Evolutionary conservation across 164 flowering plant genomes (phyloP).

Genomic region (Aristolochia contorta): DNA sequence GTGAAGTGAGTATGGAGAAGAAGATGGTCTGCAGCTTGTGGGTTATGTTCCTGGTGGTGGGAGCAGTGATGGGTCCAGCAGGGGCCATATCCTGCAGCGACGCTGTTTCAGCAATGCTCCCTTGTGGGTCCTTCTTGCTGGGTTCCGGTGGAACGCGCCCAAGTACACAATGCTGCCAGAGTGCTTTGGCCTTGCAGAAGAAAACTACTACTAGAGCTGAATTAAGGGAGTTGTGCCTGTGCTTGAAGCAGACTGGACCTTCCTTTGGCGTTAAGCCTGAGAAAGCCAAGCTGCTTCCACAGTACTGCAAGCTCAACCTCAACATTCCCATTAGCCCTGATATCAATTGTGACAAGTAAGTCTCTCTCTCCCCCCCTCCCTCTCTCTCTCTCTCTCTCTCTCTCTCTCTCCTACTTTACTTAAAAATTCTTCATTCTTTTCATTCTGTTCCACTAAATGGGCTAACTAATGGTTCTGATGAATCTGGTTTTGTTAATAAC

Average conservation of each 20-base stretch:
- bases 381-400: conserved; percentile 7
- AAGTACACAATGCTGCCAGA: conserved; percentile 21
- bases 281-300: conserved; percentile 23
- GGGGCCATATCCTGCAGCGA: conserved; percentile 25
- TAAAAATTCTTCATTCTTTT: too few species aligned
- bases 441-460: too few species aligned
- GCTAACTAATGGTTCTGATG: too few species aligned
- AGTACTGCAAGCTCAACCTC: conserved; percentile 23
- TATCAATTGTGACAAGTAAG: conserved; percentile 30
- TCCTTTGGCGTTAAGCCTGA: conserved; percentile 24
- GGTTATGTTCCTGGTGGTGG: conserved; percentile 13
- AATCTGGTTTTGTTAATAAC: too few species aligned
- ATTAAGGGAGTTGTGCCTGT: conserved; percentile 26
- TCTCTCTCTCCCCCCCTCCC: conserved; percentile 4
- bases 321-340: conserved; percentile 22
- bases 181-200: conserved; percentile 16
- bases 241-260: conserved; percentile 25
- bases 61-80: neutral
- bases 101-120: conserved; percentile 25
- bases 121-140: conserved; percentile 26
- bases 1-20: conserved; percentile 4
- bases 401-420: too few species aligned
- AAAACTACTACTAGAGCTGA: conserved; percentile 14
- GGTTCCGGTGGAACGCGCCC: conserved; percentile 21
- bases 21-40: conserved; percentile 5